These are phyloP conservation scores for Suhomyces guaymorum DNA, from an alignment of 1,139 yeast species.

Conservation along the genomic window DNA sequence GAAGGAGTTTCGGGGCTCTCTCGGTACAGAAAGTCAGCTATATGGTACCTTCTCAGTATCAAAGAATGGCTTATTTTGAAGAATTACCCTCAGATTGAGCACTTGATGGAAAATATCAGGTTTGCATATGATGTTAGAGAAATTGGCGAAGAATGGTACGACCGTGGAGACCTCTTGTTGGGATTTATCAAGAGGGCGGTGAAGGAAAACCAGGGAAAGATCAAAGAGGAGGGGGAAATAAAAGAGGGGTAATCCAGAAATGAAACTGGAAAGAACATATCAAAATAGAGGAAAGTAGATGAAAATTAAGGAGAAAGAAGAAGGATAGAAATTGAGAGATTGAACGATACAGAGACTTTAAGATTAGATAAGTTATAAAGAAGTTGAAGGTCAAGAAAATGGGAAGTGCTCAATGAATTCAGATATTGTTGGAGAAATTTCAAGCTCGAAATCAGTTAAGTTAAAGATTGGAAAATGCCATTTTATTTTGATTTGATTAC, in stretches of 20 bases:
- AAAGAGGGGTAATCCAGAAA: background rate
- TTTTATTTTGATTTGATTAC: too few relatives aligned
- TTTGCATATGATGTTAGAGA: constrained; percentile 24
- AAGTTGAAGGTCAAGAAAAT: too few relatives aligned
- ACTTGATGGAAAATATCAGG: constrained; percentile 27
- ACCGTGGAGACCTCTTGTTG: constrained; percentile 33
- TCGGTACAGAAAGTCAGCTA: constrained; percentile 69
- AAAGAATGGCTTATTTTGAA: constrained; percentile 60
- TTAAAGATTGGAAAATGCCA: too few relatives aligned
- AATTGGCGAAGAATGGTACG: constrained; percentile 34
- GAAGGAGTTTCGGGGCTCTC: constrained; percentile 52
- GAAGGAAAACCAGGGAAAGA: constrained; percentile 1
- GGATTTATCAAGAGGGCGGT: constrained; percentile 30
- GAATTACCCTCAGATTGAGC: constrained; percentile 27
- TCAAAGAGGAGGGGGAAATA: background rate
- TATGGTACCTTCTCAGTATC: constrained; percentile 79
- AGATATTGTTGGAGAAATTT: too few relatives aligned
- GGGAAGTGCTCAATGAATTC: too few relatives aligned
- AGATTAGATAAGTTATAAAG: too few relatives aligned
- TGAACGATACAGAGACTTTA: background rate
- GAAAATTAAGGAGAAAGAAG: background rate
- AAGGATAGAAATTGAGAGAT: background rate
- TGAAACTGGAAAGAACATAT: background rate
- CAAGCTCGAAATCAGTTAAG: too few relatives aligned
- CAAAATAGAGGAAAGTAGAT: too few relatives aligned